Base-by-base conservation (phyloP, 2,329 filamentous ascomycete genomes). In the Paraphaeosphaeria minitans region DNA sequence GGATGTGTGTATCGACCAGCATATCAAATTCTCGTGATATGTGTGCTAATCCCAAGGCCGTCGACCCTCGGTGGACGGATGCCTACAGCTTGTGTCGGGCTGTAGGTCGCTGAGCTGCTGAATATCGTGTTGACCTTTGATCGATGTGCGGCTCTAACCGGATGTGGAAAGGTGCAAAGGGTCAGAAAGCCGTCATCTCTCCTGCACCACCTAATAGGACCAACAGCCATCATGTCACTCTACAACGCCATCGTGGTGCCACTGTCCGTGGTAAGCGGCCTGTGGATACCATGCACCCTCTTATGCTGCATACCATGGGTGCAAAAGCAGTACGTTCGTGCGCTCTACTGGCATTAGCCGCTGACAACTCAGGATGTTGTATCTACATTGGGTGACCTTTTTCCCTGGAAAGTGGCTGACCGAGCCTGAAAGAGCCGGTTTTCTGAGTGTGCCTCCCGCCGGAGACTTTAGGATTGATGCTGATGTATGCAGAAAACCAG, bases 401-500 rank as follows among this genome's bases (percentile, higher is more conserved):
- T 75, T 70, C 53, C 73, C 72, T 4, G 74, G 74, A 2, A 74
- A 69, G 62, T 74, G 73, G 72, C 64, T 75, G 14, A 62, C 66
- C 13, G 68, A 75, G 55, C 74, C 74, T 24, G 74, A 76, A 69
- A 71, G 73, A 71, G 69, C 71, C 39, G 74, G 74, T 0, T 76
- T 69, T 53, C 54, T 75, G 16, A 75, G 74, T 76, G 64, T 33
- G 71, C 67, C n/a, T 16, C 39, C 41, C 0, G 21, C 22, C 12
- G 9, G 21, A 29, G 13, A 29, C 33, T 8, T 19, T n/a, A 21
- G 21, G n/a, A 49, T 31, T 16, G n/a, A 41, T 53, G 39, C 63
- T 75, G 61, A 74, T 57, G 8, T 24, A 31, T 31, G 33, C 66
- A 93, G 90, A 87, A 68, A 92, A 93, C 66, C 93, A 98, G 79